These are phyloP conservation scores for Hymenotorrendiella dingleyae DNA, from an alignment of 2,329 filamentous ascomycete species.

Conservation along the genomic window DNA sequence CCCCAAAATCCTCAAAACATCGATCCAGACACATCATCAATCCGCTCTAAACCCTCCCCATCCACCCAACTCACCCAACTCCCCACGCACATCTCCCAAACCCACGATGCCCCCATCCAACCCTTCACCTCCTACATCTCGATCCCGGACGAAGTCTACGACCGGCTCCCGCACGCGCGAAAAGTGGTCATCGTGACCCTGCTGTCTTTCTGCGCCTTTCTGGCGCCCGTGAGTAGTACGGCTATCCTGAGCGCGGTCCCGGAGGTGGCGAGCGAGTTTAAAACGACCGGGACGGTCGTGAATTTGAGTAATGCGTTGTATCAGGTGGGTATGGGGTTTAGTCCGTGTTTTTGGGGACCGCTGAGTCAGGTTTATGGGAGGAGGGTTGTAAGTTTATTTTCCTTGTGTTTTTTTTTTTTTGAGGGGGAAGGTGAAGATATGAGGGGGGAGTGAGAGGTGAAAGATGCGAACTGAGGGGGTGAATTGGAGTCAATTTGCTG, in stretches of 20 bases:
- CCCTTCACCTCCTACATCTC: slow-evolving; percentile 23
- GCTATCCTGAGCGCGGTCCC: slow-evolving; percentile 68
- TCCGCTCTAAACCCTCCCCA: slow-evolving; percentile 9
- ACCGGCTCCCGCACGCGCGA: slow-evolving; percentile 52
- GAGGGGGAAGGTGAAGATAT: too few relatives aligned
- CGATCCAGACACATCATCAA: slow-evolving; percentile 15
- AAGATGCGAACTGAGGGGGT: too few relatives aligned
- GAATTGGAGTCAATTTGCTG: too few relatives aligned
- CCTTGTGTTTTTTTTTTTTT: too few relatives aligned
- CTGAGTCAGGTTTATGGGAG: slow-evolving; percentile 61
- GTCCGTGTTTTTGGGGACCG: slow-evolving; percentile 66
- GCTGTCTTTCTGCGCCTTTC: slow-evolving; percentile 68
- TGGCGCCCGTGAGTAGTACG: slow-evolving; percentile 70
- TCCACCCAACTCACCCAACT: slow-evolving; percentile 17
- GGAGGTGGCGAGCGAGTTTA: slow-evolving; percentile 61
- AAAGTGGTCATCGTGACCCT: slow-evolving; percentile 64
- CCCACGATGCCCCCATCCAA: slow-evolving; percentile 27
- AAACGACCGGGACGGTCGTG: slow-evolving; percentile 62
- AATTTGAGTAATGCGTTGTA: slow-evolving; percentile 73
- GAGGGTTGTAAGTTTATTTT: slow-evolving; percentile 48
- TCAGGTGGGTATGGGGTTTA: slow-evolving; percentile 66
- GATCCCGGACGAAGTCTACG: slow-evolving; percentile 52
- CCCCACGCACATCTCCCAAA: slow-evolving; percentile 24
- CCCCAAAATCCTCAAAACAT: slow-evolving; percentile 7
- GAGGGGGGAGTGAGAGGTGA: too few relatives aligned